These are phyloP conservation scores for Barnettozyma pratensis DNA, from an alignment of 805 yeast genomes.

Conservation along the genomic window DNA sequence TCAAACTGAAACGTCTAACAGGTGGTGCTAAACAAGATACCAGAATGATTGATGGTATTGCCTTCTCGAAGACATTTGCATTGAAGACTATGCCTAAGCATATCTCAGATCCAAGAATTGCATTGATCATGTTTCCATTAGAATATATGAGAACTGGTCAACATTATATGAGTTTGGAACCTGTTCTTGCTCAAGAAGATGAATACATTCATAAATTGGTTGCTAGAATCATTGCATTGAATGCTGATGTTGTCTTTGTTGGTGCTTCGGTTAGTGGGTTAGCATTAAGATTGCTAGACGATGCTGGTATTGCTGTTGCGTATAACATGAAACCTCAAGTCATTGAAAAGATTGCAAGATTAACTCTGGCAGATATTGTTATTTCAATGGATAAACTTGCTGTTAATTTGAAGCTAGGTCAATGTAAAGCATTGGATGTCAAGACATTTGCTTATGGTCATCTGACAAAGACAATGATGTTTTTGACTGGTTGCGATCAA, in stretches of 20 bases:
- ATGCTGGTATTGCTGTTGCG: slow-evolving; percentile 77
- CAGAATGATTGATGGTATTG: slow-evolving; percentile 65
- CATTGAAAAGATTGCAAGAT: slow-evolving; percentile 67
- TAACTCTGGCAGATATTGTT: slow-evolving; percentile 81
- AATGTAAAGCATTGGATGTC: slow-evolving; percentile 68
- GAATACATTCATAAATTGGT: slow-evolving; percentile 82
- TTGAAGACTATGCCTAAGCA: slow-evolving; percentile 68
- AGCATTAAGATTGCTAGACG: slow-evolving; percentile 66
- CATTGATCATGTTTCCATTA: slow-evolving; percentile 81
- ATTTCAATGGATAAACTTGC: slow-evolving; percentile 83
- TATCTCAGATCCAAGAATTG: slow-evolving; percentile 65
- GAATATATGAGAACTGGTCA: slow-evolving; percentile 78
- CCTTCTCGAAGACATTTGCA: slow-evolving; percentile 81
- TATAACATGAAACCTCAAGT: slow-evolving; percentile 78
- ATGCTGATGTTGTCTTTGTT: slow-evolving; percentile 74
- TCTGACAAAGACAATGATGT: slow-evolving; percentile 65
- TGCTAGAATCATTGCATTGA: slow-evolving; percentile 66
- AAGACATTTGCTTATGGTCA: slow-evolving; percentile 55
- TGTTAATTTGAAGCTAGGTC: slow-evolving; percentile 65
- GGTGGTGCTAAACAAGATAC: slow-evolving; percentile 70
- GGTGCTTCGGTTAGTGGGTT: slow-evolving; percentile 79
- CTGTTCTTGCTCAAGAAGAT: slow-evolving; percentile 80
- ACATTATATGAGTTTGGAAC: slow-evolving; percentile 75
- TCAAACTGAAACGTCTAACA: slow-evolving; percentile 77
- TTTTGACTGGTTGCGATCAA: slow-evolving; percentile 69